Percentiles rank a stretch among this genome's conserved stretches.
phyloP scores from a whole-genome alignment of 352 stramenopile species.

The Phytophthora boehmeriae region DNA sequence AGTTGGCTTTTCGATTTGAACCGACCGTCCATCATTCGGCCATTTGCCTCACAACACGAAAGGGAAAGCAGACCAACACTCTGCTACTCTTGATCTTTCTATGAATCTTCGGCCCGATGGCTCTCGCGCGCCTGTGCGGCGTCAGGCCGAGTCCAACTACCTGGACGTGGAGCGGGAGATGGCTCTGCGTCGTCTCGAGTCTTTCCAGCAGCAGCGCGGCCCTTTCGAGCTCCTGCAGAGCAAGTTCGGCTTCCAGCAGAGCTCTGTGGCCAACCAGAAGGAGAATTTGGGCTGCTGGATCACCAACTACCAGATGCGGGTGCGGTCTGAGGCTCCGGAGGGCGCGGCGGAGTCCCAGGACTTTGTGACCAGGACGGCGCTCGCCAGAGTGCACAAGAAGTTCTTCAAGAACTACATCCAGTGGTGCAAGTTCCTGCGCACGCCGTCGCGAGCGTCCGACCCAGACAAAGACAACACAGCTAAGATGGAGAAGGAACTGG shows the following conservation, averaged over 20 bases:
- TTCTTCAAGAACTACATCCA: conserved; percentile 93
- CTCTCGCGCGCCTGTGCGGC: conserved; percentile 42
- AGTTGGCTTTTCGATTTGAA: conserved; percentile 23
- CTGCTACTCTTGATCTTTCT: background rate
- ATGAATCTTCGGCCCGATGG: conserved; percentile 26
- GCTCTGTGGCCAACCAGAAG: conserved; percentile 82
- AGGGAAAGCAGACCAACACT: background rate
- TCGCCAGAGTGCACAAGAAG: conserved; percentile 69
- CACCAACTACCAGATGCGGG: conserved; percentile 82
- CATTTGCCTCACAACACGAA: background rate
- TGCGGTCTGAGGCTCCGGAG: conserved; percentile 46
- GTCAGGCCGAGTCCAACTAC: conserved; percentile 80
- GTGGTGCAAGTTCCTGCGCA: conserved; percentile 95
- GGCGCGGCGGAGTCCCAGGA: conserved; percentile 40
- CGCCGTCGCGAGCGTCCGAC: conserved; percentile 78
- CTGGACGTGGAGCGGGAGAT: conserved; percentile 68
- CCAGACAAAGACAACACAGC: conserved; percentile 43
- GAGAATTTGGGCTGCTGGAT: conserved; percentile 88
- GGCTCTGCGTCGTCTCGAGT: conserved; percentile 67
- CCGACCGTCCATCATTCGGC: no score
- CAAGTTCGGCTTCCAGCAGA: conserved; percentile 85
- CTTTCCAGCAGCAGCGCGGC: conserved; percentile 50
- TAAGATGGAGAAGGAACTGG: conserved; percentile 73
- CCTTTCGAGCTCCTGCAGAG: conserved; percentile 79
- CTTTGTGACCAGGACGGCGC: conserved; percentile 55